These are phyloP conservation scores for Alternaria novae-zelandiae DNA, from an alignment of 2,329 filamentous ascomycete species.

Conservation along the genomic window DNA sequence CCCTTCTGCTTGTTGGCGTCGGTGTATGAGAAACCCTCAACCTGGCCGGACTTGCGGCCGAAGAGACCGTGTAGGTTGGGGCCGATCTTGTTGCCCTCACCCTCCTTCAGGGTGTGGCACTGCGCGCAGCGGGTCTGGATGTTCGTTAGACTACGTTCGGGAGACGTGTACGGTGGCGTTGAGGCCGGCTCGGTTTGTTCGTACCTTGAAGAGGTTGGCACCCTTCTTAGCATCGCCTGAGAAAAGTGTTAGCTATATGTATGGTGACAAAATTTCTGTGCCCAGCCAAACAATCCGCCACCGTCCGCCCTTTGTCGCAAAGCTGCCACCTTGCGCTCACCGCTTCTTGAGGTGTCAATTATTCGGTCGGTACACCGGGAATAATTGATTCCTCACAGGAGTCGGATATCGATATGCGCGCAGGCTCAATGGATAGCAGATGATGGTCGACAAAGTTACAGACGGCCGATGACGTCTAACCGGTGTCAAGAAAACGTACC, in stretches of 20 bases:
- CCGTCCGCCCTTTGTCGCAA: constrained; percentile 35
- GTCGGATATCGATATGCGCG: constrained; percentile 18
- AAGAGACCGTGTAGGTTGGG: constrained; percentile 97
- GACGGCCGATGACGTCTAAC: constrained; percentile 39
- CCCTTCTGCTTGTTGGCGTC: constrained; percentile 99
- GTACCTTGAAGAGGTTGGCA: constrained; percentile 94
- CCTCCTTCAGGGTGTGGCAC: constrained; percentile 94
- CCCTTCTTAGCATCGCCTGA: constrained; percentile 94
- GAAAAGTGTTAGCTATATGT: constrained; percentile 26
- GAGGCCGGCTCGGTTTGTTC: constrained; percentile 10
- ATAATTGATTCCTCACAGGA: constrained; percentile 8
- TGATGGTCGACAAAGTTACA: constrained; percentile 25
- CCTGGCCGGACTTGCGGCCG: constrained; percentile 90
- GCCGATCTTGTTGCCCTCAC: constrained; percentile 96
- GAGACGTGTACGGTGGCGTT: constrained; percentile 2
- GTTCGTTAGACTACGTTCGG: constrained; percentile 29
- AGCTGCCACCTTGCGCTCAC: constrained; percentile 24
- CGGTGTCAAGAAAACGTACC: constrained; percentile 42
- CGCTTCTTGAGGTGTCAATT: constrained; percentile 13
- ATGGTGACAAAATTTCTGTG: constrained; percentile 9
- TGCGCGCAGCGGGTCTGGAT: constrained; percentile 86
- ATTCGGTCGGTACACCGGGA: neutral
- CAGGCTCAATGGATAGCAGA: constrained; percentile 33
- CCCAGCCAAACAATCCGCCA: constrained; percentile 18
- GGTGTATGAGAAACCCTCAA: constrained; percentile 95